phyloP scores from a whole-genome alignment of 371 early-diverging fungal genomes.

The Coemansia sp. region DNA sequence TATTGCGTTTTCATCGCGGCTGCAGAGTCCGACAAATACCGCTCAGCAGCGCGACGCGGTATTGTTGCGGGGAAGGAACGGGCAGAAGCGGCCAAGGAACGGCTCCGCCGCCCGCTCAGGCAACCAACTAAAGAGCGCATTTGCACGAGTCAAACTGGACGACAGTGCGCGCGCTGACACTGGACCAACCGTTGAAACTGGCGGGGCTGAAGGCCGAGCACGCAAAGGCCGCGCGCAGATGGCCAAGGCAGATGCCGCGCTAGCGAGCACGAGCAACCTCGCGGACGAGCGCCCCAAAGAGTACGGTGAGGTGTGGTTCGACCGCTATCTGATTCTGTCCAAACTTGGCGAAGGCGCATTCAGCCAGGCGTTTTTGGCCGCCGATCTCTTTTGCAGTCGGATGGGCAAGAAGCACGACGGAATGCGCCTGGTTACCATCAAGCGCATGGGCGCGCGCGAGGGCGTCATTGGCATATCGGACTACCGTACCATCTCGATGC shows the following conservation, averaged over 20 bases:
- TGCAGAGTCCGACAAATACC: slow-evolving; percentile 22
- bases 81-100: slow-evolving; percentile 1
- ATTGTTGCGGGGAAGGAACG: not conserved
- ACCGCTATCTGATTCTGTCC: slow-evolving; percentile 44
- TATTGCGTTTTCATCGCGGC: slow-evolving; percentile 1
- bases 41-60: not conserved
- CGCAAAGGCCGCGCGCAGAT: slow-evolving; percentile 21
- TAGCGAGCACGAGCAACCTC: not conserved
- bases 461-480: slow-evolving; percentile 41
- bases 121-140: slow-evolving; percentile 34
- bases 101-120: not conserved
- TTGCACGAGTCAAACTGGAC: slow-evolving; percentile 35
- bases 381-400: slow-evolving; percentile 32
- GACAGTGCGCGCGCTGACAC: not conserved
- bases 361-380: slow-evolving; percentile 44
- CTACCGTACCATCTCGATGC: slow-evolving; percentile 35
- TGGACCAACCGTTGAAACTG: slow-evolving; percentile 1
- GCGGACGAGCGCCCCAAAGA: slow-evolving; percentile 27
- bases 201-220: slow-evolving; percentile 7
- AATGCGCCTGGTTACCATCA: slow-evolving; percentile 41
- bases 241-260: not conserved
- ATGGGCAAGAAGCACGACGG: slow-evolving; percentile 45
- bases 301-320: slow-evolving; percentile 47
- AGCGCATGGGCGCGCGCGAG: slow-evolving; percentile 46
- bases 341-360: slow-evolving; percentile 49